Base-by-base conservation (phyloP, 352 stramenopile species). In the Paralagenidium karlingii region DNA sequence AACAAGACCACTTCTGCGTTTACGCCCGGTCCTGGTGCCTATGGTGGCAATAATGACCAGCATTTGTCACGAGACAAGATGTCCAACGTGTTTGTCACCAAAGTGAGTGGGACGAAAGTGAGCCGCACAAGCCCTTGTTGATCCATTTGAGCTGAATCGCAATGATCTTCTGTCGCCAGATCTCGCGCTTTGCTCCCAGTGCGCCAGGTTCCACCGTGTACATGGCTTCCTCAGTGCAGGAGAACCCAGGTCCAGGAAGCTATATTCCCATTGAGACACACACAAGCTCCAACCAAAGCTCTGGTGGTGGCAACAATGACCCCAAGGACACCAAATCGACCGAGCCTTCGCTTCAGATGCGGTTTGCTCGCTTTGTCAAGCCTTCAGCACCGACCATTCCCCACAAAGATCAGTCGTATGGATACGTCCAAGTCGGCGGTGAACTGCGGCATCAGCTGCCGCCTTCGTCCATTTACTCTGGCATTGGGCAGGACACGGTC, bases 1-100 rank as follows among this genome's bases (percentile, higher is more conserved):
- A 84, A 87, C 47, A 82, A 67, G 38, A 81, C 69, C 4, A 87
- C 74, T 11, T 84, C 74, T 12, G 65, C 74, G 12, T 81, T 77
- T 41, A 87, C 70, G 0, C 74, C 74, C 41, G 74, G 68, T 13
- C 74, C 74, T 10, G 74, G 74, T 12, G 74, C 74, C 7, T 87
- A 87, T 38, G 52, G 56, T 32, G 44, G 43, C 1, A 49, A 51
- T 11, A 25, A 47, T 49, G 11, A 45, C 45, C 16, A 42, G 43
- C 27, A 36, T 41, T 43, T 27, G 3, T 24, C 46, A 41, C 31
- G 39, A 8, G 39, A 21, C 11, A 42, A 47, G 5, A 46, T 54
- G 9, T 82, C 68, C 3, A 84, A 84, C 44, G 68, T 63, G 8
- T 87, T 87, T 43, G 59, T 61, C 8, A 84, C 68, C 20, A 87